A percentile compares a stretch with the other conserved stretches of the same genome.
phyloP scores from a whole-genome alignment of 179 eudicot species.

The Drosera spatulata region DNA sequence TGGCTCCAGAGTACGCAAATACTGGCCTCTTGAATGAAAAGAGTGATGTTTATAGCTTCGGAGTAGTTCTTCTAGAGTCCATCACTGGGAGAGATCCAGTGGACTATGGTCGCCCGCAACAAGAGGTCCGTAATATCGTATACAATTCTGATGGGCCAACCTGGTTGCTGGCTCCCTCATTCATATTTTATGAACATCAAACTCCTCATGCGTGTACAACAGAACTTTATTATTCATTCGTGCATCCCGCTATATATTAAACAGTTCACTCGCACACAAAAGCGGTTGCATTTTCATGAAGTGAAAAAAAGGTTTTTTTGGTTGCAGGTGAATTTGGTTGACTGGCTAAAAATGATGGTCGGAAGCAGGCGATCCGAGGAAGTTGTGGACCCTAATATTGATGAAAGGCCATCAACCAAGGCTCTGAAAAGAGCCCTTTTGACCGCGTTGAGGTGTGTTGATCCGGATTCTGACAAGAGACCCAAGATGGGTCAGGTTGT shows the following conservation, averaged over 20 bases:
- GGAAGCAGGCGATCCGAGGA: conserved; percentile 92
- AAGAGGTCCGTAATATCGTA: conserved; percentile 44
- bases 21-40: conserved; percentile 93
- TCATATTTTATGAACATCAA: no score
- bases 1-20: conserved; percentile 98
- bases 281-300: background rate
- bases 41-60: conserved; percentile 98
- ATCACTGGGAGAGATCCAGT: conserved; percentile 97
- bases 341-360: conserved; percentile 99
- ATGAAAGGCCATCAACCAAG: conserved; percentile 69
- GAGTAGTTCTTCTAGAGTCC: conserved; percentile 78
- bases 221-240: no score
- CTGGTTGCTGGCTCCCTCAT: no score
- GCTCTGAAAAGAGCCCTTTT: conserved; percentile 85
- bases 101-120: conserved; percentile 83
- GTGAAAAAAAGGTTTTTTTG: background rate
- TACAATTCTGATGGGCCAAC: no score
- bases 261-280: background rate
- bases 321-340: conserved; percentile 84
- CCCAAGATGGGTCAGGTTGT: conserved; percentile 97
- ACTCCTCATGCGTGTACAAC: no score
- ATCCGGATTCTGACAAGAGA: conserved; percentile 91
- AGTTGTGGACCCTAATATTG: conserved; percentile 80
- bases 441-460: conserved; percentile 91
- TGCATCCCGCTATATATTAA: no score